Evolutionary conservation across 2,329 filamentous ascomycete genomes (phyloP).

Genomic region (Leptosphaerulina australis): DNA sequence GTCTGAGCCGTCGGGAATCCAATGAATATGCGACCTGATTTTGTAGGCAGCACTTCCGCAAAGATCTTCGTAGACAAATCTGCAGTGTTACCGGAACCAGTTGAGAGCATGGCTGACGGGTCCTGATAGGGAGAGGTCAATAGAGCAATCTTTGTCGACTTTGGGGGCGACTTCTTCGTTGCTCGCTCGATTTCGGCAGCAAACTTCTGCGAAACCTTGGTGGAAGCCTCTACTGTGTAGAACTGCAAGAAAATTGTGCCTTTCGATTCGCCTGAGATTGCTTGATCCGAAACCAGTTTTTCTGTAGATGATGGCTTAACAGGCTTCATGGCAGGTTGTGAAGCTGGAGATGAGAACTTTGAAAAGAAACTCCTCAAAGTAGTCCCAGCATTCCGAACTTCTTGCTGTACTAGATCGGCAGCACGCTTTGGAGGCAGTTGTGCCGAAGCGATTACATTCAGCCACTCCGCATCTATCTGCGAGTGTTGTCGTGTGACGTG

Average conservation of each 20-base stretch:
- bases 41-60: constrained; percentile 84
- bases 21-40: constrained; percentile 92
- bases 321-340: constrained; percentile 28
- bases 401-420: constrained; percentile 42
- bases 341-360: constrained; percentile 40
- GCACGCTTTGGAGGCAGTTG: constrained; percentile 55
- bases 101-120: constrained; percentile 66
- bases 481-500: constrained; percentile 84
- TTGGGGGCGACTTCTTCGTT: constrained; percentile 95
- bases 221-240: constrained; percentile 81
- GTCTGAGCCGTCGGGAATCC: constrained; percentile 98
- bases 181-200: constrained; percentile 88
- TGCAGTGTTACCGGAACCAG: constrained; percentile 55
- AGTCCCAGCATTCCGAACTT: constrained; percentile 45
- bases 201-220: constrained; percentile 73
- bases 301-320: constrained; percentile 27
- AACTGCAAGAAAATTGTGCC: constrained; percentile 88
- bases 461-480: constrained; percentile 89
- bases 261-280: constrained; percentile 71
- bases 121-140: constrained; percentile 92
- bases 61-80: constrained; percentile 78
- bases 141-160: constrained; percentile 81
- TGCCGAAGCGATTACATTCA: constrained; percentile 88
- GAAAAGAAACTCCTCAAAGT: constrained; percentile 50
- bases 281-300: constrained; percentile 54